Evolutionary conservation across 2,329 filamentous ascomycete species (phyloP), one percentile per base, ranked within the genome.

Genomic region (Aquanectria penicillioides): DNA sequence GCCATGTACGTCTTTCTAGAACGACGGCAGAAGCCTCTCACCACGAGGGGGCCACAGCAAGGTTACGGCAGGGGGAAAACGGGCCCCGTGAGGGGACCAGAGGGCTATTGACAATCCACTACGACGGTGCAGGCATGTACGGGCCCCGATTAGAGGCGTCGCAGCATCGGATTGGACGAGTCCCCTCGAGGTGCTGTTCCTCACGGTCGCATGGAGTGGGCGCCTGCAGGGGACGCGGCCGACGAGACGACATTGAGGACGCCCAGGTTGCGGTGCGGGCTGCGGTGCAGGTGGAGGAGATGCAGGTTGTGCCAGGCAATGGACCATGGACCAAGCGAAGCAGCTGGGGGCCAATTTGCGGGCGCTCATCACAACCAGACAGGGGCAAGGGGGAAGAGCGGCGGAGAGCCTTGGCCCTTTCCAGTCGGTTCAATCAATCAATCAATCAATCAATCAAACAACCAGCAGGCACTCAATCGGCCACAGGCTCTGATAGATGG

Each of bases 1-100:
- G 31, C 41, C 47, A 59, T 54, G 55, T 61, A 51, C 48, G 58
- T 59, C 57, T 72, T 53, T 73, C 71, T 71, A 71, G 71, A 73
- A 73, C 59, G 52, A 59, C 70, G 71, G 69, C 64, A 73, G 71
- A 73, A 73, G 68, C 57, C 49, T n/a, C 25, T 59, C 41, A 51
- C 26, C 25, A 43, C 29, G 25, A 34, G 20, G 37, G 53, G 36
- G 17, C 37, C 36, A 56, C 41, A 47, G 41, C 34, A 38, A 22
- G 33, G n/a, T n/a, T n/a, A n/a, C n/a, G n/a, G n/a, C n/a, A n/a
- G n/a, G n/a, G n/a, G n/a, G n/a, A n/a, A n/a, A n/a, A n/a, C n/a
- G n/a, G n/a, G n/a, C n/a, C n/a, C n/a, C n/a, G n/a, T n/a, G n/a
- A n/a, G n/a, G n/a, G n/a, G n/a, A n/a, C n/a, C n/a, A n/a, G n/a